Conservation (phyloP, 2,329 filamentous ascomycete genomes). For the Arthrinium puccinioides region DNA sequence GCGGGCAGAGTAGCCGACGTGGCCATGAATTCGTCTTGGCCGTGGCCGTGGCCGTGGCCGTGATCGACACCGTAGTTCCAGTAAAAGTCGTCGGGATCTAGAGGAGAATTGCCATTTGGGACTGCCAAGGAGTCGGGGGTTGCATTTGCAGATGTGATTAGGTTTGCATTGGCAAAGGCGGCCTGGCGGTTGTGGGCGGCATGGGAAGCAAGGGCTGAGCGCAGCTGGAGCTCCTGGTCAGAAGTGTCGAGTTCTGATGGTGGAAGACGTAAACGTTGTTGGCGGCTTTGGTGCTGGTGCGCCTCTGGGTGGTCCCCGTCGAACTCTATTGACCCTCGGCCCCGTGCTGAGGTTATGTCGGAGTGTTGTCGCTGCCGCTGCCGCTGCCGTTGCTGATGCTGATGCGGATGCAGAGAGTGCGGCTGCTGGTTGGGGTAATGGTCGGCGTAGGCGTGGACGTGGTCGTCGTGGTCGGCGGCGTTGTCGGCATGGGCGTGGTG, state of each 20-base stretch:
- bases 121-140: not conserved
- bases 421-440: too few relatives aligned
- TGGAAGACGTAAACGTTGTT: conserved; percentile 8
- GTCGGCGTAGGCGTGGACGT: too few relatives aligned
- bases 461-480: too few relatives aligned
- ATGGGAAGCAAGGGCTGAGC: conserved; percentile 22
- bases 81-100: conserved; percentile 51
- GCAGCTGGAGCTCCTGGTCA: conserved; percentile 8
- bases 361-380: too few relatives aligned
- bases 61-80: conserved; percentile 33
- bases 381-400: too few relatives aligned
- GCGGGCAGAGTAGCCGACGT: conserved; percentile 22
- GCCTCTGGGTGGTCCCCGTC: too few relatives aligned
- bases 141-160: not conserved
- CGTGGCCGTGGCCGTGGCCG: conserved; percentile 33
- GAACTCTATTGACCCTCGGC: too few relatives aligned
- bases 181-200: conserved; percentile 29
- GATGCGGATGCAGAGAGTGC: too few relatives aligned
- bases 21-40: too few relatives aligned
- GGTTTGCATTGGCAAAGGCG: conserved; percentile 28
- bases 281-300: conserved; percentile 5
- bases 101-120: conserved; percentile 1
- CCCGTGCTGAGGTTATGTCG: too few relatives aligned
- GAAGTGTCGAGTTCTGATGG: conserved; percentile 10
- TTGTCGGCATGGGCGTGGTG: too few relatives aligned